These are phyloP conservation scores for Gnomoniopsis smithogilvyi DNA, from an alignment of 2,329 filamentous ascomycete species.

Conservation along the genomic window DNA sequence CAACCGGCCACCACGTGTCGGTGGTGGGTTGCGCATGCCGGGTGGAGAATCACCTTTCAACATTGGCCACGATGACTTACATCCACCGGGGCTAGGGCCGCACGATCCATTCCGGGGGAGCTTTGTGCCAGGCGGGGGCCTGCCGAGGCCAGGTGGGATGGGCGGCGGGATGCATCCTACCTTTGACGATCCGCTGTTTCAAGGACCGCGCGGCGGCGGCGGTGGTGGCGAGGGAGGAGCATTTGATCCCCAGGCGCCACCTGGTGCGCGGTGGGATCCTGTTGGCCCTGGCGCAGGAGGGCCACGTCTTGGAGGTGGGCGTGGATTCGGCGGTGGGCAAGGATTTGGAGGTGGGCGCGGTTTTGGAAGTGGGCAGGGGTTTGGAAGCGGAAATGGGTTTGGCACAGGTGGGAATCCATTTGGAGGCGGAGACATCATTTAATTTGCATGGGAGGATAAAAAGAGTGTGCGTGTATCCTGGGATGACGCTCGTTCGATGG, in stretches of 20 bases:
- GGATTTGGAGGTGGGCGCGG: constrained; percentile 11
- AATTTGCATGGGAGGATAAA: not conserved
- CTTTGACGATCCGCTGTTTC: constrained; percentile 86
- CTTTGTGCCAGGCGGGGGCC: constrained; percentile 56
- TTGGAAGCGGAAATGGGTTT: constrained; percentile 18
- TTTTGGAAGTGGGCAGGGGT: constrained; percentile 27
- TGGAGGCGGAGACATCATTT: constrained; percentile 35
- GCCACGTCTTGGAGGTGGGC: constrained; percentile 43
- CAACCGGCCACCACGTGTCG: constrained; percentile 59
- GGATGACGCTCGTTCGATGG: not conserved
- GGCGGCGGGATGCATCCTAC: constrained; percentile 91
- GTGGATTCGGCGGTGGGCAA: no score
- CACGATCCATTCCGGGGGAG: constrained; percentile 74
- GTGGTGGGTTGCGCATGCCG: constrained; percentile 11
- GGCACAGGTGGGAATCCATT: constrained; percentile 33
- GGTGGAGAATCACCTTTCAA: constrained; percentile 55
- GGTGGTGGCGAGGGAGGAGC: constrained; percentile 42
- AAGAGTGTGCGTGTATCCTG: not conserved
- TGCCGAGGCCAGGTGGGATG: constrained; percentile 54
- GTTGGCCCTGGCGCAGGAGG: constrained; percentile 61
- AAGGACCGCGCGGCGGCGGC: constrained; percentile 47
- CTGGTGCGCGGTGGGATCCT: constrained; percentile 90
- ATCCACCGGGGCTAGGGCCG: constrained; percentile 82
- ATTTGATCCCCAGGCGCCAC: constrained; percentile 72
- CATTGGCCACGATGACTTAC: constrained; percentile 82